Conservation (phyloP, 179 eudicot genomes). For the Sideroxylon spinosum region DNA sequence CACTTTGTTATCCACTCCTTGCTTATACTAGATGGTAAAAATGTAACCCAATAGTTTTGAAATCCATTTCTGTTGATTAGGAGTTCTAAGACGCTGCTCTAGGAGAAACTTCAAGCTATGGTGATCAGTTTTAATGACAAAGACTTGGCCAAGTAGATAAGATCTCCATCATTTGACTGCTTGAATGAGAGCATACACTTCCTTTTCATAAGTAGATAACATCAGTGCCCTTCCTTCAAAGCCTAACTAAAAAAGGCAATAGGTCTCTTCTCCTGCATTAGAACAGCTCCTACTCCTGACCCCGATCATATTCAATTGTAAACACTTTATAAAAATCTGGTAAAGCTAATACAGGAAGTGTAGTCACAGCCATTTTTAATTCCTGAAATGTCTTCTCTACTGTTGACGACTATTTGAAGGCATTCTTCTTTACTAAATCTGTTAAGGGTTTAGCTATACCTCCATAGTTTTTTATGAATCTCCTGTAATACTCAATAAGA, state of each 20-base stretch:
- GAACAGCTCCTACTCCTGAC: neutral
- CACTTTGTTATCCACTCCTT: neutral
- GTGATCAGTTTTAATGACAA: slow-evolving; percentile 4
- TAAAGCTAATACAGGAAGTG: too few species aligned
- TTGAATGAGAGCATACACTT: neutral
- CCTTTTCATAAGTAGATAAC: neutral
- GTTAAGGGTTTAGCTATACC: too few species aligned
- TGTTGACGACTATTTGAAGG: too few species aligned
- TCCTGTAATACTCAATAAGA: too few species aligned
- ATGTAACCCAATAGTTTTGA: neutral
- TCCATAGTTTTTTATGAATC: too few species aligned
- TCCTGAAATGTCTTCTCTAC: too few species aligned
- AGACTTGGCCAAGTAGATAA: neutral
- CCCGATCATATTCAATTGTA: too few species aligned
- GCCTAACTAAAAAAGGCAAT: neutral
- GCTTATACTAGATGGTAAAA: neutral
- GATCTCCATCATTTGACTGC: slow-evolving; percentile 8
- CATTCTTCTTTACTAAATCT: too few species aligned
- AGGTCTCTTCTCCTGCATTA: neutral
- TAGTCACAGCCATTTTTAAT: too few species aligned
- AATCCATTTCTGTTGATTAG: neutral
- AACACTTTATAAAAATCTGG: too few species aligned
- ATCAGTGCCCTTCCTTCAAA: neutral
- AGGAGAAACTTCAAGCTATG: neutral
- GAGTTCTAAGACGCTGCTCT: neutral